Percentiles rank a stretch among this genome's conserved stretches.
Evolutionary conservation across 2,329 filamentous ascomycete genomes (phyloP).

Genomic region (Cadophora luteo-olivacea): DNA sequence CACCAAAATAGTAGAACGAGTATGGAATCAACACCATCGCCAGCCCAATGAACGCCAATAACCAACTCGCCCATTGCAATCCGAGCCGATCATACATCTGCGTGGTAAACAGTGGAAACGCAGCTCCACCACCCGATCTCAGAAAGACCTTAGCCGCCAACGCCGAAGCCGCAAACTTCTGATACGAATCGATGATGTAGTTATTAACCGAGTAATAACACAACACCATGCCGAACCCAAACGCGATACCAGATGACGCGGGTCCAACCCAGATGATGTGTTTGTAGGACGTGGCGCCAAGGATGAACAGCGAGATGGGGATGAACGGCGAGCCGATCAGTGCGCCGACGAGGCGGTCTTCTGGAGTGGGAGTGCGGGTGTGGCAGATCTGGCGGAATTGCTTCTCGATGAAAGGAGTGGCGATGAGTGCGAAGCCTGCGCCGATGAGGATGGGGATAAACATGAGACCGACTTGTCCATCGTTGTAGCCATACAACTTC

Average conservation of each 20-base stretch:
- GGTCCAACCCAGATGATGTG: slow-evolving; percentile 20
- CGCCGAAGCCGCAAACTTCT: slow-evolving; percentile 16
- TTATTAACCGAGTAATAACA: slow-evolving; percentile 14
- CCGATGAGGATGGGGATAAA: slow-evolving; percentile 21
- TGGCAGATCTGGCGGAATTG: slow-evolving; percentile 3
- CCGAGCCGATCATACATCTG: slow-evolving; percentile 23
- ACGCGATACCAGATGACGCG: slow-evolving; percentile 9
- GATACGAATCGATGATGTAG: slow-evolving; percentile 22
- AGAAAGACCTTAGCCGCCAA: slow-evolving; percentile 20
- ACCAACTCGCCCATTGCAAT: slow-evolving; percentile 19
- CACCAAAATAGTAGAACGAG: slow-evolving; percentile 17
- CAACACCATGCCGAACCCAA: slow-evolving; percentile 17
- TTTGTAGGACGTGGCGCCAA: slow-evolving; percentile 16
- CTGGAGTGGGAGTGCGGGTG: slow-evolving; percentile 1
- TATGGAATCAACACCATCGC: slow-evolving; percentile 25
- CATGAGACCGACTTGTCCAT: slow-evolving; percentile 20
- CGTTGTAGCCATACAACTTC: slow-evolving; percentile 36
- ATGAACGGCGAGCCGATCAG: slow-evolving; percentile 18
- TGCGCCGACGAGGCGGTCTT: slow-evolving; percentile 17
- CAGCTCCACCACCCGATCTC: slow-evolving; percentile 15
- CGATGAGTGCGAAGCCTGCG: slow-evolving; percentile 9
- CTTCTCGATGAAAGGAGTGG: slow-evolving; percentile 19
- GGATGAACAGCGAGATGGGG: slow-evolving; percentile 18
- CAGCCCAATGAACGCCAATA: slow-evolving; percentile 21
- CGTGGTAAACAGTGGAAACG: slow-evolving; percentile 21